Conservation (phyloP, 768 basidiomycete genomes). For the Leucocoprinus leucothites region DNA sequence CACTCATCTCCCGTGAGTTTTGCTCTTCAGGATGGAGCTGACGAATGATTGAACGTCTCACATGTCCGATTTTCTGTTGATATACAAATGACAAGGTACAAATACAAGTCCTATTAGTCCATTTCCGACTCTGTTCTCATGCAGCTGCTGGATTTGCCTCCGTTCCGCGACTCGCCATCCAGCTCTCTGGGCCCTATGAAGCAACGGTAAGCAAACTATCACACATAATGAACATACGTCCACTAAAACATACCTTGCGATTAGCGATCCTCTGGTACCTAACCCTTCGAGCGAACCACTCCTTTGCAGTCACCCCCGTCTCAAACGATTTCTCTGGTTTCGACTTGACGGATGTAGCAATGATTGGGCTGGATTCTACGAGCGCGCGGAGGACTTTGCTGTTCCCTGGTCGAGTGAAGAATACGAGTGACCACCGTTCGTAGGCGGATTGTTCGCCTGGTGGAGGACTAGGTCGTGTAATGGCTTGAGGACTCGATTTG, state of each 20-base stretch:
- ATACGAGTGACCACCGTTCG: constrained; percentile 67
- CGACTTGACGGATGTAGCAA: constrained; percentile 40
- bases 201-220: not conserved
- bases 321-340: constrained; percentile 37
- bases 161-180: constrained; percentile 45
- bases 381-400: constrained; percentile 48
- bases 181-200: constrained; percentile 40
- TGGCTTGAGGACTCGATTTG: not conserved
- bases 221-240: not conserved
- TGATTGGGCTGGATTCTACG: constrained; percentile 44
- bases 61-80: no score
- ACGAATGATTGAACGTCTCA: no score
- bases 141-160: constrained; percentile 20
- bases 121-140: not conserved
- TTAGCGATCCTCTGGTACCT: constrained; percentile 44
- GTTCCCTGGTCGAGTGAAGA: constrained; percentile 63
- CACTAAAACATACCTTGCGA: constrained; percentile 32
- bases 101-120: no score
- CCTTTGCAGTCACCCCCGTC: constrained; percentile 33
- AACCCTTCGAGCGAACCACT: constrained; percentile 43
- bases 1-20: no score
- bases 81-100: no score
- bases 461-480: constrained; percentile 38
- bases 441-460: constrained; percentile 51
- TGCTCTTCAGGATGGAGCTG: no score